These are phyloP conservation scores for Penicillium riverlandense DNA, from an alignment of 495 filamentous ascomycete species.

Conservation along the genomic window DNA sequence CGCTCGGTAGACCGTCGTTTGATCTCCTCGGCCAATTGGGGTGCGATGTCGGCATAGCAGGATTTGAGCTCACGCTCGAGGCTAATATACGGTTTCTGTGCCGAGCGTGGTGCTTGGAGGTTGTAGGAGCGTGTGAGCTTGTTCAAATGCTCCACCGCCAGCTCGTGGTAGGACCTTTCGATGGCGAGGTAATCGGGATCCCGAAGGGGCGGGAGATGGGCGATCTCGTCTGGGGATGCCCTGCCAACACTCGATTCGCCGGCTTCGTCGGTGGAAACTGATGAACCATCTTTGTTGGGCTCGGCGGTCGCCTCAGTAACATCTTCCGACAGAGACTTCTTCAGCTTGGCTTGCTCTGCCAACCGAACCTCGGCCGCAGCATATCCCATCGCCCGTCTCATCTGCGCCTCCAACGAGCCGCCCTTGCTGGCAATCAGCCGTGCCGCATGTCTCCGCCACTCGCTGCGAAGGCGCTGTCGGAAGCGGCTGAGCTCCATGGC, in stretches of 20 bases:
- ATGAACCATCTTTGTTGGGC: conserved; percentile 19
- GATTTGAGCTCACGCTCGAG: conserved; percentile 73
- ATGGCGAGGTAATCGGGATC: conserved; percentile 49
- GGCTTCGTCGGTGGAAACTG: conserved; percentile 6
- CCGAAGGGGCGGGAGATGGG: conserved; percentile 33
- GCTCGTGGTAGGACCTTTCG: conserved; percentile 69
- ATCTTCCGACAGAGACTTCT: conserved; percentile 33
- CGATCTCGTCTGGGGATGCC: conserved; percentile 13
- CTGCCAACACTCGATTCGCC: too few species aligned
- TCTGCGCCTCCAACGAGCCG: conserved; percentile 69
- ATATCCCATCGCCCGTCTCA: conserved; percentile 63
- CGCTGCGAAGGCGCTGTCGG: conserved; percentile 62
- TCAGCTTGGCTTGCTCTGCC: conserved; percentile 34
- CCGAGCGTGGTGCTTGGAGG: conserved; percentile 82
- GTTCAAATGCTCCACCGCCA: conserved; percentile 77
- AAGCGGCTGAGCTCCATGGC: conserved; percentile 61
- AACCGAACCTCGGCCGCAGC: conserved; percentile 61
- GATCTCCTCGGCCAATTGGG: conserved; percentile 63
- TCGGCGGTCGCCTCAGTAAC: conserved; percentile 5
- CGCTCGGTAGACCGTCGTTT: conserved; percentile 55
- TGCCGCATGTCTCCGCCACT: conserved; percentile 85
- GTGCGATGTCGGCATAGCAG: conserved; percentile 83
- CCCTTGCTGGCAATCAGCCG: conserved; percentile 73
- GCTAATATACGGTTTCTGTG: conserved; percentile 87
- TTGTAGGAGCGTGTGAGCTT: conserved; percentile 81